Percentiles rank a stretch among this genome's conserved stretches.
Conservation (phyloP, 1,139 yeast species). For the Pichia sp. region DNA sequence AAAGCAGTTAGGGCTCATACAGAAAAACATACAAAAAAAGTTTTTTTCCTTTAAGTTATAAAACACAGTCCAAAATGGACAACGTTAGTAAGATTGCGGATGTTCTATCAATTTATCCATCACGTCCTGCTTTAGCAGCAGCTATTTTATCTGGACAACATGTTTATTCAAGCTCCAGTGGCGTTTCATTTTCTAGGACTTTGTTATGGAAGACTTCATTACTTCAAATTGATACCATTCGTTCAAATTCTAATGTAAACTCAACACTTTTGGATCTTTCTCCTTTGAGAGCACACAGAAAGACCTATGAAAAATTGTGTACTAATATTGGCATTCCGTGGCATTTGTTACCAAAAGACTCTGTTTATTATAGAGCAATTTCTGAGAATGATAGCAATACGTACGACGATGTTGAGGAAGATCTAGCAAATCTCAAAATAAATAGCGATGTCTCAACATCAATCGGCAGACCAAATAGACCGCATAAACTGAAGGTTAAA, state of each 20-base stretch:
- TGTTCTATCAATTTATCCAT: constrained; percentile 6
- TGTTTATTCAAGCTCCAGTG: constrained; percentile 4
- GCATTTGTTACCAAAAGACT: constrained; percentile 14
- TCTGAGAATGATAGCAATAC: not conserved
- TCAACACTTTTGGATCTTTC: constrained; percentile 7
- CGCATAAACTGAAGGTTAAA: not conserved
- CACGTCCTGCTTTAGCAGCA: constrained; percentile 13
- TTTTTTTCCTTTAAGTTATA: not conserved
- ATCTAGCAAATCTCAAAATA: constrained; percentile 7
- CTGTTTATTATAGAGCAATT: constrained; percentile 8
- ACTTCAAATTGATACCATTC: constrained; percentile 13
- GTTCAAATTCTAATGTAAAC: not conserved
- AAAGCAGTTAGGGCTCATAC: not conserved
- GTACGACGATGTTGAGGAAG: constrained; percentile 5
- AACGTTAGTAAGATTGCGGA: constrained; percentile 1
- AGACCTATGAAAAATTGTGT: constrained; percentile 2
- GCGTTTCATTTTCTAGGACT: constrained; percentile 16
- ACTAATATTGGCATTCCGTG: constrained; percentile 14
- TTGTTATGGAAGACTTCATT: constrained; percentile 20
- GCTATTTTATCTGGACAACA: constrained; percentile 11
- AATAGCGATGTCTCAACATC: constrained; percentile 1
- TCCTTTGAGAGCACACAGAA: constrained; percentile 8
- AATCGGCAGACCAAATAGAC: not conserved
- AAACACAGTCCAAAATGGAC: not conserved
- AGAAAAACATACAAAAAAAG: not conserved